Base-by-base conservation (phyloP, 2,329 filamentous ascomycete genomes). In the Calonectria montana region DNA sequence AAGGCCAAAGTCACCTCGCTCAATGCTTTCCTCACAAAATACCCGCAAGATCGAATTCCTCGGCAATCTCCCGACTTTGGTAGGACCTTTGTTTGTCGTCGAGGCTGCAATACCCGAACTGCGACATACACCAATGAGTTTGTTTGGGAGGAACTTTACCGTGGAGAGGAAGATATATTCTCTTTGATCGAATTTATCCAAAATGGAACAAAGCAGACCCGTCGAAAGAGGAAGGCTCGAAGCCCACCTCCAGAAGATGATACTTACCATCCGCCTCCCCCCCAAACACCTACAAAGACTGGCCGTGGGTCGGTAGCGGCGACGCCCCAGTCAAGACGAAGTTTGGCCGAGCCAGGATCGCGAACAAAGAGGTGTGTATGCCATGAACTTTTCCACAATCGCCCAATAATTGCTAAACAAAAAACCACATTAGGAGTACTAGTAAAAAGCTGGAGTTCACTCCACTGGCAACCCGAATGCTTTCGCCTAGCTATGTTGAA, bases 61-160 rank as follows among this genome's bases (percentile, higher is more conserved):
- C 92, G 92, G 72, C 91, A 88, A 59, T 91, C 94, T 2, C 90
- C 90, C 65, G 93, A 96, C 77, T 92, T 91, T 80, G 95, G 94
- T 74, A 98, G 97, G 83, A 91, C 94, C 21, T 98, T 98, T 79
- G 85, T 98, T 61, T 98, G 97, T 80, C 92, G 96, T 64, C 89
- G 96, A 81, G 97, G 95, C 25, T 97, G 96, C 80, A 97, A 97
- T 80, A 94, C 94, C 15, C 88, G 95, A 70, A 97, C 96, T 27
- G 93, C 95, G 23, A 95, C 92, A 25, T 99, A 98, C 81, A 98
- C 96, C 0, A 91, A 97, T 16, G 95, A 98, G 78, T 98, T 99
- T 76, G 82, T 90, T 1, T 99, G 97, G 97, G 95, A 98, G 80
- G 91, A 98, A 50, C 84, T 97, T 2, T 97, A 94, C 77, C 87